Conservation (phyloP, 306 rosid genomes). For the Crotalaria pallida region DNA sequence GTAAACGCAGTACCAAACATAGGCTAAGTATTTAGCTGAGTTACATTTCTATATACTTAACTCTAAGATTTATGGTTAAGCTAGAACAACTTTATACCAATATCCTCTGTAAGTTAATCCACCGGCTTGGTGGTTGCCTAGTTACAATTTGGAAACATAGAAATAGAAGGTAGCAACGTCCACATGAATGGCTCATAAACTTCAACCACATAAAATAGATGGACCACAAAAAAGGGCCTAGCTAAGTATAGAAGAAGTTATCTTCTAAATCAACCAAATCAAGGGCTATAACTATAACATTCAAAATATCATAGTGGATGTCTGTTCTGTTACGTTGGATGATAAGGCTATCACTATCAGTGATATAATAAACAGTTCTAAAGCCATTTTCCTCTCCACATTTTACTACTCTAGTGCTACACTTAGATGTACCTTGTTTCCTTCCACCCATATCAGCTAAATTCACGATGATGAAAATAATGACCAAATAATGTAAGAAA, state of each 20-base stretch:
- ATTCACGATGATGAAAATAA: slow-evolving; percentile 19
- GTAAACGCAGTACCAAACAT: no score
- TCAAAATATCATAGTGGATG: slow-evolving; percentile 26
- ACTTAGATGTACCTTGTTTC: slow-evolving; percentile 17
- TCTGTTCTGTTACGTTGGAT: slow-evolving; percentile 22
- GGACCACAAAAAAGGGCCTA: slow-evolving; percentile 55
- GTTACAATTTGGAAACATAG: neutral
- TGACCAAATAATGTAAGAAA: slow-evolving; percentile 29
- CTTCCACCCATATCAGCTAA: slow-evolving; percentile 22
- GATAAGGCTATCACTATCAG: slow-evolving; percentile 32
- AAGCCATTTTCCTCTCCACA: slow-evolving; percentile 11
- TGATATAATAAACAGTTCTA: slow-evolving; percentile 10
- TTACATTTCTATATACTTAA: no score
- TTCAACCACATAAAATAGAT: slow-evolving; percentile 40
- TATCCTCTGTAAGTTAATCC: no score
- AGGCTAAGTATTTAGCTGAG: no score
- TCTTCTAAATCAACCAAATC: slow-evolving; percentile 25
- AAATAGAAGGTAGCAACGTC: slow-evolving; percentile 24
- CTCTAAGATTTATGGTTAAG: no score
- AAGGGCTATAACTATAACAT: slow-evolving; percentile 33
- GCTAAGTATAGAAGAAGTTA: slow-evolving; percentile 25
- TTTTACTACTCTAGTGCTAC: slow-evolving; percentile 21
- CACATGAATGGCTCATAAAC: slow-evolving; percentile 40
- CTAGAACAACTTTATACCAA: no score
- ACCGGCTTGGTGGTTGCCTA: neutral